Base-by-base conservation (phyloP, 108 stramenopile genomes). In the Cylindrotheca fusiformis region DNA sequence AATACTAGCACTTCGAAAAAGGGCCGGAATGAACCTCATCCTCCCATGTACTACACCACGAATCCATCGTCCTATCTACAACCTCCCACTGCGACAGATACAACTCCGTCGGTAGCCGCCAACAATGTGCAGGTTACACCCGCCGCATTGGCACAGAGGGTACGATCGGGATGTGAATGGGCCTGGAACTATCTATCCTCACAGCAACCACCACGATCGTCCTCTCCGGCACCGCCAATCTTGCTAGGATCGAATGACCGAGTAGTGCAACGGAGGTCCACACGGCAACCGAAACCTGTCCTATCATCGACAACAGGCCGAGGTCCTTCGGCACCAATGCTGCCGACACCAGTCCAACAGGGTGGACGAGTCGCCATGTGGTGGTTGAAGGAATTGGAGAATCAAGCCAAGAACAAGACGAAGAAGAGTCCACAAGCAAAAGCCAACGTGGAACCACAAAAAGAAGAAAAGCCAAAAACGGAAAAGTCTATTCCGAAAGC, bases 321-420 rank as follows among this genome's bases (percentile, higher is more conserved):
- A 18, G 41, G 31, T 23, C 60, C 68, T 25, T 19, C 48, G 1
- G 52, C 36, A 26, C 41, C 61, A 47, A 47, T 6, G 30, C 36
- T n/a, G n/a, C 77, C 77, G 2, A 58, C 31, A 8, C 60, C 61
- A 21, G 65, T 67, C 20, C 71, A 69, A 65, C 60, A 48, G 31
- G 77, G 77, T 23, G 77, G 77, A 48, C 45, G 71, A n/a, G 57
- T 73, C 8, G 77, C 77, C 22, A 52, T 78, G 48, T 78, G 67
- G 60, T 65, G 53, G 52, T 47, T 78, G 4, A 27, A 68, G 23
- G 8, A 47, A 48, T 19, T 72, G 32, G 62, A 78, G 48, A 63
- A 60, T 23, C 41, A 55, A 21, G 55, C 64, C 36, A 57, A 50
- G 27, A 44, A 14, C 10, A 62, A 50, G 45, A 29, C 2, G 50